These are phyloP conservation scores for Lipomyces starkeyi DNA, from an alignment of 805 yeast genomes.

Conservation along the genomic window DNA sequence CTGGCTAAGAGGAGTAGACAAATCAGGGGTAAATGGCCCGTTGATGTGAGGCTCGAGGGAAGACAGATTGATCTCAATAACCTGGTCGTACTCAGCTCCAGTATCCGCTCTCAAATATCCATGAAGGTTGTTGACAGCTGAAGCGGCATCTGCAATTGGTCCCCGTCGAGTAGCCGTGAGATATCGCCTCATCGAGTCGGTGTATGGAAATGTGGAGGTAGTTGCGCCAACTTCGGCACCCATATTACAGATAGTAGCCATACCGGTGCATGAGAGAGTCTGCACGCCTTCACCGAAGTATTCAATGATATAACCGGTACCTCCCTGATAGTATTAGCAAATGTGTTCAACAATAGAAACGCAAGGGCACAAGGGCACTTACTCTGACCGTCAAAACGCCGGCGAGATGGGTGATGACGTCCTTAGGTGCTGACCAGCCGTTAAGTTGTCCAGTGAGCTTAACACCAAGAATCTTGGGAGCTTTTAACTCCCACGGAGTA, in stretches of 20 bases:
- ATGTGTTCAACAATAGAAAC: neutral
- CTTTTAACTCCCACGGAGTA: conserved; percentile 96
- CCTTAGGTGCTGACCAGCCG: conserved; percentile 98
- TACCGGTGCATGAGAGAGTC: conserved; percentile 94
- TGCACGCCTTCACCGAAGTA: conserved; percentile 95
- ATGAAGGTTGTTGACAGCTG: conserved; percentile 59
- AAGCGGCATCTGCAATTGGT: conserved; percentile 82
- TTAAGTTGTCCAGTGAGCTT: conserved; percentile 88
- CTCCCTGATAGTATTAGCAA: conserved; percentile 61
- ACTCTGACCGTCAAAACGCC: conserved; percentile 87
- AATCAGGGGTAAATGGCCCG: conserved; percentile 98
- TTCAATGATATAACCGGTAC: conserved; percentile 96
- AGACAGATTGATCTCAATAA: conserved; percentile 86
- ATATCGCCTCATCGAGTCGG: conserved; percentile 85
- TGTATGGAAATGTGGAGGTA: conserved; percentile 96
- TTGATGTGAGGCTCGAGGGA: conserved; percentile 93
- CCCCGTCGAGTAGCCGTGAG: conserved; percentile 85
- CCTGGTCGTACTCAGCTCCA: conserved; percentile 92
- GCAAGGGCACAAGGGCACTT: conserved; percentile 3
- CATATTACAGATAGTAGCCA: conserved; percentile 99
- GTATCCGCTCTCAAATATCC: conserved; percentile 82
- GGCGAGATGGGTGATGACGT: conserved; percentile 88
- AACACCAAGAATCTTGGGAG: conserved; percentile 94
- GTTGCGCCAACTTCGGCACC: conserved; percentile 99
- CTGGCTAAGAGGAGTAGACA: conserved; percentile 92